phyloP scores from a whole-genome alignment of 805 yeast genomes.

The Ogataea philodendri region DNA sequence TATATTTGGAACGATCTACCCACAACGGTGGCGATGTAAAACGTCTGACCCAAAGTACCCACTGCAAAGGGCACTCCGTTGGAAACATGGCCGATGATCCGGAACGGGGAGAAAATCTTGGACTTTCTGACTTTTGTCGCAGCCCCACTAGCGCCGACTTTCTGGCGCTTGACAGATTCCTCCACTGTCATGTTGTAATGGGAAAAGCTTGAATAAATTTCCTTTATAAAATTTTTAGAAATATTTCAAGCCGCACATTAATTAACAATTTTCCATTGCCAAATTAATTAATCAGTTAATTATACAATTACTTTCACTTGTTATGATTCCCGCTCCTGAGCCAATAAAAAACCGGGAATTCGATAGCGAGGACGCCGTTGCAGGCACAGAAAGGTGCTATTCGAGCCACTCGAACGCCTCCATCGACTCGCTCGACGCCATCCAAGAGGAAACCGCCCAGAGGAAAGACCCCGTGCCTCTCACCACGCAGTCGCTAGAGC shows the following conservation, averaged over 20 bases:
- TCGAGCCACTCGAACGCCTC: constrained; percentile 25
- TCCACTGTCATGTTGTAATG: constrained; percentile 10
- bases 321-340: not conserved
- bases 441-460: constrained; percentile 24
- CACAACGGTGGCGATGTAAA: constrained; percentile 84
- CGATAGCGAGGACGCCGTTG: constrained; percentile 3
- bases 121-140: constrained; percentile 34
- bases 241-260: too few species aligned
- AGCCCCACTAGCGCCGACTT: constrained; percentile 2
- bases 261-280: too few species aligned
- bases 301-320: not conserved
- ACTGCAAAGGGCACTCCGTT: constrained; percentile 82
- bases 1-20: constrained; percentile 90
- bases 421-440: constrained; percentile 19
- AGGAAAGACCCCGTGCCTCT: constrained; percentile 27
- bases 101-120: constrained; percentile 77
- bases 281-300: constrained; percentile 1
- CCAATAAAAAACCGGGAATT: constrained; percentile 1
- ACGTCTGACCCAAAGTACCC: constrained; percentile 85
- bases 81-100: constrained; percentile 87
- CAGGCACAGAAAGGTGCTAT: constrained; percentile 15
- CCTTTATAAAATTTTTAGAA: constrained; percentile 7
- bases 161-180: constrained; percentile 15
- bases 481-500: constrained; percentile 33
- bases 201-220: constrained; percentile 6